phyloP scores from a whole-genome alignment of 2,329 filamentous ascomycete genomes.

The Xylariaceae sp. region DNA sequence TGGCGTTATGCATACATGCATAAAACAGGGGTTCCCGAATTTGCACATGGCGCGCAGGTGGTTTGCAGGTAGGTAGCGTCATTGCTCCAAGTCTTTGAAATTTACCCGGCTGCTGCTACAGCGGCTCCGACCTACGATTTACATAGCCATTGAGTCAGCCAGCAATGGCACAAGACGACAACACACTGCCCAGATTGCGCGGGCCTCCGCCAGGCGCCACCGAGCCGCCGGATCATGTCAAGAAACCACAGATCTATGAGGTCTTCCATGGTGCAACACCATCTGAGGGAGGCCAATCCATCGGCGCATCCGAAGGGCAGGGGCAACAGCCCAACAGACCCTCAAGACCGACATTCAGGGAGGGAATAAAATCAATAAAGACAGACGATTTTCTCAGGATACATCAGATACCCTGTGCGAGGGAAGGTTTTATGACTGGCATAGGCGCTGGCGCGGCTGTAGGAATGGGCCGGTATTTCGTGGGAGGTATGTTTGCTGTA shows the following conservation, averaged over 20 bases:
- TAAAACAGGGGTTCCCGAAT: not conserved
- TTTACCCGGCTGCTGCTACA: too few relatives aligned
- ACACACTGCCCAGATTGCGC: constrained; percentile 31
- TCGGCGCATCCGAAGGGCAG: constrained; percentile 35
- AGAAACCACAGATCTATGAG: constrained; percentile 47
- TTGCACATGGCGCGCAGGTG: too few relatives aligned
- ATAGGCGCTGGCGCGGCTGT: constrained; percentile 80
- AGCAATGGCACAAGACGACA: constrained; percentile 43
- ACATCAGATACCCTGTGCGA: constrained; percentile 81
- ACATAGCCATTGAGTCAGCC: constrained; percentile 9
- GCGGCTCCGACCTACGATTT: too few relatives aligned
- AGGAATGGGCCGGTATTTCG: constrained; percentile 74
- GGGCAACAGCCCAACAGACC: constrained; percentile 45
- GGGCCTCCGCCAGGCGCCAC: constrained; percentile 45
- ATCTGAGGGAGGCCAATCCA: constrained; percentile 12
- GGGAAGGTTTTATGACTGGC: constrained; percentile 81
- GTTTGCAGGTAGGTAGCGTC: constrained; percentile 18
- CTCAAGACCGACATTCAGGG: constrained; percentile 54
- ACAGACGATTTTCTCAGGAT: constrained; percentile 72
- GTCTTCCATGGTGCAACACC: constrained; percentile 42
- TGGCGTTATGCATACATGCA: constrained; percentile 15
- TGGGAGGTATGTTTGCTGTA: constrained; percentile 67
- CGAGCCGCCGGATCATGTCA: constrained; percentile 42
- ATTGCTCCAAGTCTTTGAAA: constrained; percentile 19
- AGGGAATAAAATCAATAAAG: constrained; percentile 72